phyloP scores from a whole-genome alignment of 139 green algal species.

The Spirogloea muscicola region DNA sequence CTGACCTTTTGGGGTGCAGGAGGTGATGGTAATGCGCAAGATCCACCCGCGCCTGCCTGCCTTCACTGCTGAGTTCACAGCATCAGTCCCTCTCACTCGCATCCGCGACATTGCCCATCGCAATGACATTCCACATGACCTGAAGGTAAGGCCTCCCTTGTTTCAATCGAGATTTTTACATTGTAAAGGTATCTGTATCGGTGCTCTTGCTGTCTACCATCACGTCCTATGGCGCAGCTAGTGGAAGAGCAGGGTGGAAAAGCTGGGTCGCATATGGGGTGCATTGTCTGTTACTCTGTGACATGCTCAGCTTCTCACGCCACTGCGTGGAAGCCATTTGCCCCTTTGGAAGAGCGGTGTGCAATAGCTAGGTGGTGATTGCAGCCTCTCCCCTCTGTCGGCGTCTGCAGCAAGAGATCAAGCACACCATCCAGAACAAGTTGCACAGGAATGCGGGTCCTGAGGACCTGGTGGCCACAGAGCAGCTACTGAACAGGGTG shows the following conservation, averaged over 20 bases:
- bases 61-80: slow-evolving; percentile 84
- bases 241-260: neutral
- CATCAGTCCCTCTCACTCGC: slow-evolving; percentile 81
- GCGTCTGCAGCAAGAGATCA: slow-evolving; percentile 79
- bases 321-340: neutral
- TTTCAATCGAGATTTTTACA: neutral
- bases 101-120: slow-evolving; percentile 96
- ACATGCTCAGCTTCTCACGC: neutral
- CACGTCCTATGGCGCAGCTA: neutral
- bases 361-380: neutral
- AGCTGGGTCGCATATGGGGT: neutral
- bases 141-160: slow-evolving; percentile 39
- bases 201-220: neutral
- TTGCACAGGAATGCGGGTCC: slow-evolving; percentile 92
- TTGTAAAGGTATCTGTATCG: neutral
- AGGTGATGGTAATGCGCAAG: slow-evolving; percentile 36
- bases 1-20: neutral
- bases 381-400: neutral
- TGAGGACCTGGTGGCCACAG: slow-evolving; percentile 92
- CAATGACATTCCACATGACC: slow-evolving; percentile 55
- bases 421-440: slow-evolving; percentile 99
- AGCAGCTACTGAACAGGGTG: slow-evolving; percentile 81
- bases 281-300: neutral
- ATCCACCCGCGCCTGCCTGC: slow-evolving; percentile 69
- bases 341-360: neutral